Base-by-base conservation (phyloP, 2,329 filamentous ascomycete genomes). In the Ascochyta koolunga region DNA sequence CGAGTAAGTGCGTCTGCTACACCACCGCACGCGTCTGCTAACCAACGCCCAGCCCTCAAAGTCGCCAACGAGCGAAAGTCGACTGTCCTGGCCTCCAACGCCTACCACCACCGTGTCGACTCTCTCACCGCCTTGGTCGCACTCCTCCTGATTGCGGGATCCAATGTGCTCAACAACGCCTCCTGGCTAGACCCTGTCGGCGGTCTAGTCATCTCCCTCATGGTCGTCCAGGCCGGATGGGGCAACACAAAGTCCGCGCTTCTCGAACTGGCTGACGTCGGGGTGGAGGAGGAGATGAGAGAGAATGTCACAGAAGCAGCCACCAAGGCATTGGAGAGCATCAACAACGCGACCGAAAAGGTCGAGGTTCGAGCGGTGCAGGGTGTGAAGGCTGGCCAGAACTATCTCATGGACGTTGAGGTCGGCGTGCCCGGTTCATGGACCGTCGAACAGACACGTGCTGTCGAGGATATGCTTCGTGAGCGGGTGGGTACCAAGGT, bases 61-160 rank as follows among this genome's bases (percentile, higher is more conserved):
- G 86, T 99, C 56, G 95, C 95, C 39, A 87, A 87, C 66, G 91
- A 96, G 77, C 90, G 93, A 74, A 96, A 96, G 72, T 98, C 93
- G 11, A 96, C 93, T 6, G 92, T 99, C 55, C 86, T 99, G 21
- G 93, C 93, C 33, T 97, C 93, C 54, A 99, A 99, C 71, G 93
- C 95, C 54, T 84, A 98, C 62, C 95, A 99, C 77, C 95, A 98
- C 79, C 91, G 95, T 56, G 88, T 99, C 71, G 95, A 99, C 77
- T 96, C 92, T 54, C 83, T 97, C 51, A 99, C 95, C 1, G 93
- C 93, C 61, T 90, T 98, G 66, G 95, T 98, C 50, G 96, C 95
- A 2, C 83, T 98, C 25, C 82, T 89, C 52, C 93, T 91, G 21
- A 96, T 99, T 67, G 86, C 91, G 16, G 93, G 92, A 38, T 92